phyloP scores from a whole-genome alignment of 2,329 filamentous ascomycete species.

The Colletotrichum horii region DNA sequence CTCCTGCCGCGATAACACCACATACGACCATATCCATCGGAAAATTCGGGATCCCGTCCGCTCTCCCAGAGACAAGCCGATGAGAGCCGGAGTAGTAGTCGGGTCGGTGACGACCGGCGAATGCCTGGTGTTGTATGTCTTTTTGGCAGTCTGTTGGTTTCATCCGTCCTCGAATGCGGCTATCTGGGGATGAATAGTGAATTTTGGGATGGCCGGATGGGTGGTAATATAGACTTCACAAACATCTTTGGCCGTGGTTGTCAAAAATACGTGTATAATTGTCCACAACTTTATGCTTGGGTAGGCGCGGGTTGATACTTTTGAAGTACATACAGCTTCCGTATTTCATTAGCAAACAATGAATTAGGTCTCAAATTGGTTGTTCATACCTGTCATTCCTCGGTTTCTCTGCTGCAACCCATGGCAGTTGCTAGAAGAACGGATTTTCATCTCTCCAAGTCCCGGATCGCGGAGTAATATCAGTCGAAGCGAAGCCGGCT shows the following conservation, averaged over 20 bases:
- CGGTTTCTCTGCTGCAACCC: neutral
- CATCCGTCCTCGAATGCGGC: neutral
- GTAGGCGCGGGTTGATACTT: neutral
- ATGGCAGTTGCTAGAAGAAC: neutral
- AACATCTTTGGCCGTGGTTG: neutral
- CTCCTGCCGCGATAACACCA: neutral
- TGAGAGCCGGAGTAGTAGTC: neutral
- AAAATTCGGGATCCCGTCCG: neutral
- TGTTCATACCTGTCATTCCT: neutral
- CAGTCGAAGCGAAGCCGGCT: neutral
- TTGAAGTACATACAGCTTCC: neutral
- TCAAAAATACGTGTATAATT: too few species aligned
- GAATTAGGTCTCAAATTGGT: neutral
- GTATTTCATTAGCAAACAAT: neutral
- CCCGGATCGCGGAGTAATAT: neutral
- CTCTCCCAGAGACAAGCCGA: neutral
- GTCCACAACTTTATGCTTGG: neutral
- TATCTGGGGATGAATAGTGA: neutral
- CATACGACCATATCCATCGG: neutral
- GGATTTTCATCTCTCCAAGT: neutral
- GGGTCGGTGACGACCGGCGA: neutral
- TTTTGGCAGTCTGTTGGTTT: neutral
- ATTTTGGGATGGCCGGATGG: neutral
- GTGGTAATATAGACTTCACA: neutral
- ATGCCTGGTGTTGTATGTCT: neutral